Conservation (phyloP, 202 grass and related monocot genomes). For the Digitaria exilis region DNA sequence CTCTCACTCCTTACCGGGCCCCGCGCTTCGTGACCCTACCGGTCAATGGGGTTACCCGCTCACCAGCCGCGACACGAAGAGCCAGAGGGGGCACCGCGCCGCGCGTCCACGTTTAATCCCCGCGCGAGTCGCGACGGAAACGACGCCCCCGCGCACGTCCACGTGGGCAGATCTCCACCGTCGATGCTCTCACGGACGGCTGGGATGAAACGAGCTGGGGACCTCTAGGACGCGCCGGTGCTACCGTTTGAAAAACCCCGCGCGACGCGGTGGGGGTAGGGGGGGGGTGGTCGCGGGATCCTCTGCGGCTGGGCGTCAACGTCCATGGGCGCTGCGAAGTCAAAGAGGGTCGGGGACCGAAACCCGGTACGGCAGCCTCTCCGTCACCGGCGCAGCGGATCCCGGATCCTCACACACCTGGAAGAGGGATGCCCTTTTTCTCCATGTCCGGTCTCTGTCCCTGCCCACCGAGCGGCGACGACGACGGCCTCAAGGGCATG, state of each 20-base stretch:
- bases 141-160: neutral
- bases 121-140: neutral
- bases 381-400: neutral
- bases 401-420: neutral
- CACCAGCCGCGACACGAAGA: no score
- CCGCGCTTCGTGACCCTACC: accelerated
- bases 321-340: neutral
- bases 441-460: neutral
- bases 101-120: neutral
- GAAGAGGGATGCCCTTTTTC: neutral
- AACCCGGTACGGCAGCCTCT: neutral
- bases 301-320: neutral
- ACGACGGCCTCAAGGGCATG: no score
- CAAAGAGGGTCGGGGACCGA: neutral
- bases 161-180: neutral
- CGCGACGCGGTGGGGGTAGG: neutral
- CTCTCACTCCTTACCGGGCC: accelerated
- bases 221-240: neutral
- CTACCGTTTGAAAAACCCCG: neutral
- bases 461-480: neutral
- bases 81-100: neutral
- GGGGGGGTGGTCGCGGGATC: neutral
- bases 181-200: accelerated
- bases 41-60: no score
- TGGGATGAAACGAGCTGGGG: accelerated